Evolutionary conservation across 192 early-diverging fungal genomes (phyloP), one percentile per base, ranked within the genome.

Genomic region (Diversispora eburnea): DNA sequence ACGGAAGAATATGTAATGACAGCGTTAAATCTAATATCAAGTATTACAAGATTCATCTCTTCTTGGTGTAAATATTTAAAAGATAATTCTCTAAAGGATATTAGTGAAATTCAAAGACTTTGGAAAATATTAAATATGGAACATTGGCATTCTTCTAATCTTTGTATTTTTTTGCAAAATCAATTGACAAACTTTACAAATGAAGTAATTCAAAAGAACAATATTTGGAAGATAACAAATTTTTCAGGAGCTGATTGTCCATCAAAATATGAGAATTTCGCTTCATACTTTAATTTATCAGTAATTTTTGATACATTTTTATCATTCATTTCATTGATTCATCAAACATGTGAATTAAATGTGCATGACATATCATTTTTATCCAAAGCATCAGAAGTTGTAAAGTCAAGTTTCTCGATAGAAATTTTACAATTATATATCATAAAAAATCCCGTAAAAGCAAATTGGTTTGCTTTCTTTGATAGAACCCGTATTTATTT

Each of bases 401-500:
- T 71, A 20, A 48, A 20, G 10, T 15, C 52, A 46, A 56, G 22
- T 39, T 33, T 45, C 17, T 17, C 55, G 10, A 43, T 70, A 41
- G 49, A 70, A 22, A 19, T 56, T 9, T 19, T 70, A 20, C 55
- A 43, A 70, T 5, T 41, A 3, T 15, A 43, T 43, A 13, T 47
- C 5, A 17, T 45, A 56, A 70, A 54, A 42, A 19, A 41, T 54
- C 47, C 41, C 10, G 12, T 17, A 4, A 41, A 15, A 64, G 43
- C 12, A n/a, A 49, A 54, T 42, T 73, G 72, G 72, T 5, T 43
- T 73, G 61, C 63, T 73, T 73, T 73, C 15, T 73, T 73, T 54
- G 33, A 45, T 17, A 54, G 61, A 64, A 43, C 15, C 15, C 7
- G 20, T 9, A 55, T 39, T 64, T 73, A 73, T 64, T 73, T 73